Evolutionary conservation across 2,329 filamentous ascomycete genomes (phyloP), one percentile per base, ranked within the genome.

Genomic region (Aspergillus neotritici): DNA sequence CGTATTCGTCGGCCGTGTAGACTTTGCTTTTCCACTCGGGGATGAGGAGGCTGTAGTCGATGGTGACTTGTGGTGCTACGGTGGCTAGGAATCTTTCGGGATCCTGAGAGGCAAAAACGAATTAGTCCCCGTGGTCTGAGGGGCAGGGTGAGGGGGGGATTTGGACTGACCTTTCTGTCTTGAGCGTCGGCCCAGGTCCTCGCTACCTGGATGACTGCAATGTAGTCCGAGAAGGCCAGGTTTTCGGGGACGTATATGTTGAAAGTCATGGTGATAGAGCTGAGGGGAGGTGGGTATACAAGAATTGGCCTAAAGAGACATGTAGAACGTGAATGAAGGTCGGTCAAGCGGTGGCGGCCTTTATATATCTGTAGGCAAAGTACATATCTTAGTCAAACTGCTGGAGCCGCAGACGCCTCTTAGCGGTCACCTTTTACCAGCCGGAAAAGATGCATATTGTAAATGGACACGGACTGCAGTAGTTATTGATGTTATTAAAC

Each of bases 151-250:
- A 5, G 9, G 4, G 7, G 16, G 16, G 12, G 17, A 21, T 5
- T 21, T 21, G 5, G 10, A 13, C n/a, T 11, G 43, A 56, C 55
- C 31, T 58, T 59, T 39, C 45, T 33, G 45, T 58, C 55, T 45
- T 58, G 58, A 1, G 46, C 56, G 40, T 57, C 54, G 25, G 51
- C 56, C n/a, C 51, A 44, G 8, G 50, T 49, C n/a, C 54, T 42
- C 3, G 53, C 47, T 6, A 44, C 52, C 37, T 60, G 55, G 30
- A 45, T 44, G 14, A 60, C 37, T 3, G 44, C 49, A 31, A 58
- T 43, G 16, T 58, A 57, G 31, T 56, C 54, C 25, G 55, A 48
- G 38, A 56, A 58, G 13, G 43, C 50, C 8, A 60, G 41, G 2
- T 53, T 48, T 12, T 42, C 30, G 1, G 57, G 54, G n/a, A 54